Evolutionary conservation across 768 basidiomycete species (phyloP), one percentile per base, ranked within the genome.

Genomic region (Trametes punicea): DNA sequence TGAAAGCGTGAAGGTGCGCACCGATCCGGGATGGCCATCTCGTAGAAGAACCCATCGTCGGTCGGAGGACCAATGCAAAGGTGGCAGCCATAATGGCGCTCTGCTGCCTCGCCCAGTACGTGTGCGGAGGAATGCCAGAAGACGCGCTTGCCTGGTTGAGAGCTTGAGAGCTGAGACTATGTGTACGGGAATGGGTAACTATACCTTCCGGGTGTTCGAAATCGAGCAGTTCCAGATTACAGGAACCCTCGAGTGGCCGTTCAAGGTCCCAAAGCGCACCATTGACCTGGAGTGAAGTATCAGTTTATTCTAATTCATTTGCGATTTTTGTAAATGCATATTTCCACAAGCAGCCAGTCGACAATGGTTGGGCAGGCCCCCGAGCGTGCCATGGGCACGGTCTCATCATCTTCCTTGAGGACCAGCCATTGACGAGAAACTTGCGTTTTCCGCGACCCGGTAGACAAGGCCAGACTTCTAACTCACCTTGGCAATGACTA

Each of bases 121-220:
- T 98, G 97, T 0, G 97, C 97, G 23, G 95, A 98, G 16, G 97
- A 98, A 71, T 98, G 97, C 97, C 97, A 99, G 78, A 98, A 99
- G 7, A 99, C 97, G 65, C 87, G 88, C 73, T 98, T 94, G 57
- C 96, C 94, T 57, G 27, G 34, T 27, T 2, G 18, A n/a, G 33
- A 6, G 21, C 20, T 25, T 40, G 34, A 10, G n/a, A n/a, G n/a
- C n/a, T 10, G 23, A 36, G 15, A 27, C 20, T 18, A 23, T 9
- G 15, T 10, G 29, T 45, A 46, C 13, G 21, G 15, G 21, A n/a
- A n/a, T 13, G 2, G 26, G 13, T 13, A 10, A 8, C 39, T n/a
- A 4, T 36, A 85, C 92, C 93, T 76, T 95, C 93, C 2, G 87
- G 84, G 65, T 93, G 80, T 41, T 98, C 94, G 67, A 98, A 99